Evolutionary conservation across 208 protist genomes (phyloP).

Genomic region (Spironucleus salmonicida): DNA sequence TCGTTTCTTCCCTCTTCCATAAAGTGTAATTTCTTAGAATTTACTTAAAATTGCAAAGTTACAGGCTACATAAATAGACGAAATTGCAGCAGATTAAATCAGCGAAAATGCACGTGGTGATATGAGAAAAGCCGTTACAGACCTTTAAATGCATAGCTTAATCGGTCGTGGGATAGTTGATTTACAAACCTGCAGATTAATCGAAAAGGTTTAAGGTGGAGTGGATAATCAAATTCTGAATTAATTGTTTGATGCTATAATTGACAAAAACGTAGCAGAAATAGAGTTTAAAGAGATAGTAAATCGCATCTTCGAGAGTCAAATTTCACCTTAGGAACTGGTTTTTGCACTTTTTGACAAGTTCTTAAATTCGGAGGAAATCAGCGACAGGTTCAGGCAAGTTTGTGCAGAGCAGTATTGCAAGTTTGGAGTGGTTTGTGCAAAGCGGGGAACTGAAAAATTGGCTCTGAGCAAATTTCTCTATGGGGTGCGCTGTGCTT

Average conservation of each 20-base stretch:
- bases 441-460: background rate
- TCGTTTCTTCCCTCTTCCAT: background rate
- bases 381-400: background rate
- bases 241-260: background rate
- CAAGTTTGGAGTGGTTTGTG: background rate
- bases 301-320: background rate
- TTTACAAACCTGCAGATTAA: background rate
- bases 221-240: background rate
- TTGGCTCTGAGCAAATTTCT: background rate
- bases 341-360: background rate
- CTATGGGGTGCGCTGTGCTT: background rate
- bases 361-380: background rate
- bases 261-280: background rate
- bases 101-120: background rate
- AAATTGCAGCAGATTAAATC: background rate
- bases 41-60: background rate
- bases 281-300: background rate
- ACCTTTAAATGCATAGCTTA: background rate
- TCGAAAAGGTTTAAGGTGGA: background rate
- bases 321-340: background rate
- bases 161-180: background rate
- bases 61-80: background rate
- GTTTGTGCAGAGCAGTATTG: background rate
- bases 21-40: background rate
- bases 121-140: background rate